Percentiles rank a stretch among this genome's conserved stretches.
Conservation (phyloP, 2,329 filamentous ascomycete genomes). For the Dryadomyces quercivorus region DNA sequence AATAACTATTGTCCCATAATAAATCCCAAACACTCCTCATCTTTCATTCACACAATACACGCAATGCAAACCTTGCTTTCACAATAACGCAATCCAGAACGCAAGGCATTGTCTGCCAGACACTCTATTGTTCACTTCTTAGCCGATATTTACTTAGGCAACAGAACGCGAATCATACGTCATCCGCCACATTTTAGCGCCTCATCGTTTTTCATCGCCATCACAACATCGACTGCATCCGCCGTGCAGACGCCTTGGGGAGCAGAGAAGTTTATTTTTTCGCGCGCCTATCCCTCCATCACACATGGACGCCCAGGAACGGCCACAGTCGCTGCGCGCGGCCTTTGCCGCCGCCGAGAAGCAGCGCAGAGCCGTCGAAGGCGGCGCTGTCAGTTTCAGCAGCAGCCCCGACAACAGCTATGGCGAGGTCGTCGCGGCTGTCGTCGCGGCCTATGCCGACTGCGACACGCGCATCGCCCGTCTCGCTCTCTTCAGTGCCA, state of each 20-base stretch:
- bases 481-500: constrained; percentile 76
- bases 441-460: constrained; percentile 60
- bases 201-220: not conserved
- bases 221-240: not conserved
- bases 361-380: constrained; percentile 44
- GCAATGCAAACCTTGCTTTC: too few relatives aligned
- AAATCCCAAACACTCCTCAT: too few relatives aligned
- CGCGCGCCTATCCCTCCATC: too few relatives aligned
- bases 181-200: not conserved
- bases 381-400: constrained; percentile 14
- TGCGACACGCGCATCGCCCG: constrained; percentile 57
- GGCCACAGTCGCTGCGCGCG: constrained; percentile 25
- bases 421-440: constrained; percentile 51
- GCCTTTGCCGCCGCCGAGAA: constrained; percentile 38
- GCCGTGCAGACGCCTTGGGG: too few relatives aligned
- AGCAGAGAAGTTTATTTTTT: too few relatives aligned
- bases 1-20: too few relatives aligned
- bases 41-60: too few relatives aligned
- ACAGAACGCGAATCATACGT: not conserved
- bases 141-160: too few relatives aligned
- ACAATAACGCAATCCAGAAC: too few relatives aligned
- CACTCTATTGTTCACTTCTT: too few relatives aligned
- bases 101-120: too few relatives aligned
- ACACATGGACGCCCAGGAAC: not conserved
- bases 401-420: constrained; percentile 57